phyloP scores from a whole-genome alignment of 768 basidiomycete species.

The Macrolepiota albuminosa region DNA sequence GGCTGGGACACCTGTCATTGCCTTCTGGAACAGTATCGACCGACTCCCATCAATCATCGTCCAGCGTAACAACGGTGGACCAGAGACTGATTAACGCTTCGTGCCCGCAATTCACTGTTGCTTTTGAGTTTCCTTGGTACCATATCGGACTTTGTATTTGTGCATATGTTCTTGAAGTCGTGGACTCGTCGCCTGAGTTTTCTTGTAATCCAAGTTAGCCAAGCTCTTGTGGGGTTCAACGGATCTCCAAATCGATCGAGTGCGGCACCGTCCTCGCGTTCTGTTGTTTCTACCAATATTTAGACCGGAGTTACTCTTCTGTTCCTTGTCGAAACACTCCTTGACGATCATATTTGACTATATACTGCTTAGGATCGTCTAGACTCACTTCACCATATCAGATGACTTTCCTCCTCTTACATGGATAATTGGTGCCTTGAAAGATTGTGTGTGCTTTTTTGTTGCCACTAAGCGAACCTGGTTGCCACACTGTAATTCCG shows the following conservation, averaged over 20 bases:
- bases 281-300: too few species aligned
- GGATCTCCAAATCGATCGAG: background rate
- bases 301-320: background rate
- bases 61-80: background rate
- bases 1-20: slow-evolving; percentile 5
- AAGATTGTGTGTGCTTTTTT: background rate
- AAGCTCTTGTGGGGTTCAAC: background rate
- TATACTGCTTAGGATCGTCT: background rate
- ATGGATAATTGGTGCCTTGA: background rate
- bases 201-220: background rate
- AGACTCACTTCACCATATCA: background rate
- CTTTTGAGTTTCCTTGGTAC: background rate
- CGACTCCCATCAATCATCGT: slow-evolving; percentile 1
- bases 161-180: background rate
- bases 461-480: too few species aligned
- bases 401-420: background rate
- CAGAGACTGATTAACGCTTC: background rate
- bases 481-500: background rate
- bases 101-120: too few species aligned
- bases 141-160: background rate
- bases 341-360: slow-evolving; percentile 19
- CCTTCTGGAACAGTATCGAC: background rate
- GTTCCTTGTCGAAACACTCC: slow-evolving; percentile 20
- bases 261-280: background rate
- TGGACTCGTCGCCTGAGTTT: background rate